These are phyloP conservation scores for Cyberlindnera petersonii DNA, from an alignment of 805 yeast species.

Conservation along the genomic window DNA sequence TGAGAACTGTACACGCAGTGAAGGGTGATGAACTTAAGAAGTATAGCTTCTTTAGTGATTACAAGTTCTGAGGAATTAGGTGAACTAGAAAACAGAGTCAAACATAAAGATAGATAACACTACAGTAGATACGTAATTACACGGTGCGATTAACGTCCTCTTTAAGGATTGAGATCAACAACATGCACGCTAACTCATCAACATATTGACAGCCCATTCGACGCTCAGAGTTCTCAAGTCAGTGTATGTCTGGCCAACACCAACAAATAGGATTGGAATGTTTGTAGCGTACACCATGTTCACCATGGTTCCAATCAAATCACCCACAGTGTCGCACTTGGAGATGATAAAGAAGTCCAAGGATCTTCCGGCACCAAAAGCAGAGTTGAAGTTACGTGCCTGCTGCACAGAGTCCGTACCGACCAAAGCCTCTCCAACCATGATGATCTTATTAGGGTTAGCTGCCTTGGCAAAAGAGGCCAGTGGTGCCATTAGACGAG, in stretches of 20 bases:
- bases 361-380: slow-evolving; percentile 79
- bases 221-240: slow-evolving; percentile 88
- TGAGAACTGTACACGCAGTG: slow-evolving; percentile 87
- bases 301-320: slow-evolving; percentile 92
- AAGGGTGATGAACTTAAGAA: slow-evolving; percentile 68
- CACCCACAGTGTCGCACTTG: slow-evolving; percentile 97
- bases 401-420: slow-evolving; percentile 97
- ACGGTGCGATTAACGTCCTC: neutral
- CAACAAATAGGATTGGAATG: slow-evolving; percentile 91
- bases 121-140: neutral
- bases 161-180: no score
- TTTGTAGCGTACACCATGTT: slow-evolving; percentile 96
- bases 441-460: slow-evolving; percentile 90
- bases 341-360: slow-evolving; percentile 90
- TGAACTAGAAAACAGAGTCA: neutral
- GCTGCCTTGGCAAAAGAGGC: slow-evolving; percentile 95
- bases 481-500: slow-evolving; percentile 90
- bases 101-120: neutral
- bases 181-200: slow-evolving; percentile 73
- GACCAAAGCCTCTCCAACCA: slow-evolving; percentile 98
- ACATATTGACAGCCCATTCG: slow-evolving; percentile 84
- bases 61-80: slow-evolving; percentile 26
- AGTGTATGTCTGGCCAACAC: slow-evolving; percentile 95
- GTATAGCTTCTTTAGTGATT: slow-evolving; percentile 29
- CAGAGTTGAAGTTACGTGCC: slow-evolving; percentile 87